A percentile compares a stretch with the other conserved stretches of the same genome.
These are phyloP conservation scores for Clonostachys rosea DNA, from an alignment of 2,329 filamentous ascomycete genomes.

Conservation along the genomic window DNA sequence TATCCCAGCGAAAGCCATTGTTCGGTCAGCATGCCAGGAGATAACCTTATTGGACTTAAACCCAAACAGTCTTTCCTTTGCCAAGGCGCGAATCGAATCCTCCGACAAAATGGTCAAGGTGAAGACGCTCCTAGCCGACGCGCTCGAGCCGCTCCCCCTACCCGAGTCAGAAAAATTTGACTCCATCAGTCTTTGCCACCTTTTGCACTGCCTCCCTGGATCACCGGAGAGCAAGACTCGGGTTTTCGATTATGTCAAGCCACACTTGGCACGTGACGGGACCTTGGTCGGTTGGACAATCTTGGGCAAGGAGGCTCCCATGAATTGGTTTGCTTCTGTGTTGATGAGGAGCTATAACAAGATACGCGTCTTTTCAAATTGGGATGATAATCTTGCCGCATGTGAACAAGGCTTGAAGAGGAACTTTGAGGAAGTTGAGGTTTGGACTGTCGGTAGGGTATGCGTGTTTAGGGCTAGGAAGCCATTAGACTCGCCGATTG, in stretches of 20 bases:
- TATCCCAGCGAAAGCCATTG: constrained; percentile 19
- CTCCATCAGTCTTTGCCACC: constrained; percentile 22
- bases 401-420: no score
- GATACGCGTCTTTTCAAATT: constrained; percentile 29
- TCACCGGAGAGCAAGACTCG: constrained; percentile 9
- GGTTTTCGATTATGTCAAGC: constrained; percentile 7
- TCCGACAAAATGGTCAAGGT: constrained; percentile 12
- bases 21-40: constrained; percentile 7
- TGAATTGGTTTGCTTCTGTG: constrained; percentile 7
- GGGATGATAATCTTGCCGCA: constrained; percentile 16
- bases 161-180: constrained; percentile 18
- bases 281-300: constrained; percentile 17
- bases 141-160: constrained; percentile 22
- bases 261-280: constrained; percentile 9
- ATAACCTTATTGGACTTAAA: constrained; percentile 30
- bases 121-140: constrained; percentile 24
- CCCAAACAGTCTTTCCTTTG: constrained; percentile 18
- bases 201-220: constrained; percentile 17
- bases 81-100: constrained; percentile 14
- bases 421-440: no score
- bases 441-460: no score
- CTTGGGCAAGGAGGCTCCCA: constrained; percentile 6
- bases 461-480: no score
- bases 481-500: no score
- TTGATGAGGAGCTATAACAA: constrained; percentile 24